phyloP scores from a whole-genome alignment of 2,329 filamentous ascomycete species.

The Coccinonectria pachysandricola region DNA sequence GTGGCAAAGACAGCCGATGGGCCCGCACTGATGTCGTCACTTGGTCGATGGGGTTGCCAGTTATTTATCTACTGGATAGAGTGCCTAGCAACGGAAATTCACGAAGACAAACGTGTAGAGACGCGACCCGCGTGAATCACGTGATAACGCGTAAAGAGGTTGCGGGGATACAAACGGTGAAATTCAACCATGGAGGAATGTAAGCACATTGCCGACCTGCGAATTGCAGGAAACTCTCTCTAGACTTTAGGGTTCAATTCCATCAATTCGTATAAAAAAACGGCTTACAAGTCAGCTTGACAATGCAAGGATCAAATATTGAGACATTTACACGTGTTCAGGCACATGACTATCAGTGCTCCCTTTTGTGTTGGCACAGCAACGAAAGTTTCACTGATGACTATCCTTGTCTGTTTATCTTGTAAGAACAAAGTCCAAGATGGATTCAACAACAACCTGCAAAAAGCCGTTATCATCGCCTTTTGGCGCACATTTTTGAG shows the following conservation, averaged over 20 bases:
- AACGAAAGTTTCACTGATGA: conserved; percentile 18
- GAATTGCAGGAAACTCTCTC: too few relatives aligned
- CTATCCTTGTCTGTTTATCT: conserved; percentile 20
- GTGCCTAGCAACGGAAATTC: too few relatives aligned
- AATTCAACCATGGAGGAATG: too few relatives aligned
- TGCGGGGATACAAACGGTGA: too few relatives aligned
- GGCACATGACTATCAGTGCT: conserved; percentile 7
- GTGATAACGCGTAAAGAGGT: conserved; percentile 26
- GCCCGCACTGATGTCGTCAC: conserved; percentile 7
- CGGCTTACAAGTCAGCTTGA: neutral
- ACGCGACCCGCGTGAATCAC: conserved; percentile 24
- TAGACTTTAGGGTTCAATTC: too few relatives aligned
- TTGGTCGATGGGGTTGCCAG: conserved; percentile 1
- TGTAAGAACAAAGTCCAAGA: conserved; percentile 8
- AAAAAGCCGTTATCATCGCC: too few relatives aligned
- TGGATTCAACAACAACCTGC: conserved; percentile 14
- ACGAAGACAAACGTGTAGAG: too few relatives aligned
- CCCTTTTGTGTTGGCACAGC: conserved; percentile 21
- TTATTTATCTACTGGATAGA: too few relatives aligned
- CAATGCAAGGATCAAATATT: too few relatives aligned
- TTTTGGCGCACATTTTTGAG: too few relatives aligned
- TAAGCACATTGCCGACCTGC: too few relatives aligned
- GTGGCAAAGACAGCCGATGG: neutral
- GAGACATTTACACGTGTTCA: conserved; percentile 2
- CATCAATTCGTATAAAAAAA: neutral